phyloP scores from a whole-genome alignment of 2,329 filamentous ascomycete species.

The Trichoderma afroharzianum region DNA sequence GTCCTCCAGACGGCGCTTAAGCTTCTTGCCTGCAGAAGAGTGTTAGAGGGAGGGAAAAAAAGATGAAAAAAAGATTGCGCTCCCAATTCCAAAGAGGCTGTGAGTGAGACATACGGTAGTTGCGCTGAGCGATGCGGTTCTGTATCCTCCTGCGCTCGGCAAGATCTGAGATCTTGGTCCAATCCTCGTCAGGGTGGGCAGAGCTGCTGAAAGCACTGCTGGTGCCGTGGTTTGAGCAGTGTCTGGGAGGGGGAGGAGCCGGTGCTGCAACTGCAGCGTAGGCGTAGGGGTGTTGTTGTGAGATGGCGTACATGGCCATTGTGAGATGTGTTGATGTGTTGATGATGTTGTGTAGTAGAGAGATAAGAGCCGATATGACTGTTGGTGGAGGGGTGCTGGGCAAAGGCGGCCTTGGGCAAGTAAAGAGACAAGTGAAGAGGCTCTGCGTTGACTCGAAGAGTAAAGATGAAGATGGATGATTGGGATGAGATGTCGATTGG shows the following conservation, averaged over 20 bases:
- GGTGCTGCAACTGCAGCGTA: constrained; percentile 27
- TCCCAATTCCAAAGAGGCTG: background rate
- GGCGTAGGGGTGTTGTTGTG: constrained; percentile 33
- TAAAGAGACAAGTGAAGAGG: background rate
- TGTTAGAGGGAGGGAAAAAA: constrained; percentile 16
- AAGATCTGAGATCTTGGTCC: constrained; percentile 98
- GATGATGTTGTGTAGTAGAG: background rate
- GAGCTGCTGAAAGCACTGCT: constrained; percentile 94
- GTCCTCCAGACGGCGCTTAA: constrained; percentile 84
- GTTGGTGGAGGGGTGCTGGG: constrained; percentile 14
- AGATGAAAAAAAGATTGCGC: background rate
- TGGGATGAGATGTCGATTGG: constrained; percentile 14
- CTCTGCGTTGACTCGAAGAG: background rate
- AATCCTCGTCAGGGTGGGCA: constrained; percentile 94
- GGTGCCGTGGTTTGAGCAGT: constrained; percentile 70
- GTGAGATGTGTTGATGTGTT: constrained; percentile 15
- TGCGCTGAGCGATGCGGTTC: constrained; percentile 95
- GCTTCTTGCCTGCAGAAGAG: constrained; percentile 70
- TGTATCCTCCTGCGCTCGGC: constrained; percentile 92
- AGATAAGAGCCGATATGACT: background rate
- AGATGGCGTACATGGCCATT: constrained; percentile 37
- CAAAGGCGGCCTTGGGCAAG: constrained; percentile 2
- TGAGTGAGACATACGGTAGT: constrained; percentile 70
- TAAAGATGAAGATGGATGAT: background rate
- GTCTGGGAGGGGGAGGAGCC: constrained; percentile 48